phyloP scores from a whole-genome alignment of 257 asterid genomes.

The Ilex aquifolium region DNA sequence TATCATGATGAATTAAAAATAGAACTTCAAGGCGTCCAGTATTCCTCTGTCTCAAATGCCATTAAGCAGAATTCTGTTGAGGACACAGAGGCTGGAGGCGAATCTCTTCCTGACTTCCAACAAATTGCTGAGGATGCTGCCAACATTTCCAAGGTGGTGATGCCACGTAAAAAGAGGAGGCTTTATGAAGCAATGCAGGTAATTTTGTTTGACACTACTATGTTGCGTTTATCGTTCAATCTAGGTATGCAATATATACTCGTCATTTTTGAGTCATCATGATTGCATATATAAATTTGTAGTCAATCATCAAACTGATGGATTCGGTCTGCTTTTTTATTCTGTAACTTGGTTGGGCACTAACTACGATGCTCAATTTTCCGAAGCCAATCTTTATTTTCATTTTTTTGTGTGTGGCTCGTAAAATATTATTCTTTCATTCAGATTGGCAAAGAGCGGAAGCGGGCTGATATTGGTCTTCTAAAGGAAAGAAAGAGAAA shows the following conservation, averaged over 20 bases:
- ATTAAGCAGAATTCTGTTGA: conserved; percentile 18
- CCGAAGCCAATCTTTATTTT: too few species aligned
- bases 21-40: conserved; percentile 48
- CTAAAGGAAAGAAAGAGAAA: conserved; percentile 44
- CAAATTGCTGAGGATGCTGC: conserved; percentile 53
- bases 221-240: too few species aligned
- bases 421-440: not conserved
- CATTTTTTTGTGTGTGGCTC: too few species aligned
- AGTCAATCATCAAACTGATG: too few species aligned
- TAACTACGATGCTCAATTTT: too few species aligned
- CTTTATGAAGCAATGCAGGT: conserved; percentile 68
- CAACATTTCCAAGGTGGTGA: conserved; percentile 34
- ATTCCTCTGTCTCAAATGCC: conserved; percentile 21
- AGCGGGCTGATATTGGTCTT: conserved; percentile 20
- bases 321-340: too few species aligned
- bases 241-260: too few species aligned
- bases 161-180: conserved; percentile 62
- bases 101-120: conserved; percentile 27
- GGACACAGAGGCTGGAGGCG: conserved; percentile 34
- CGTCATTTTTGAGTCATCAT: too few species aligned
- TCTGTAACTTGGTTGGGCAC: too few species aligned
- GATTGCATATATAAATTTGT: too few species aligned
- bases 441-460: conserved; percentile 52
- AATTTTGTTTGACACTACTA: not conserved
- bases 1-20: conserved; percentile 55